A percentile compares a stretch with the other conserved stretches of the same genome.
Evolutionary conservation across 2,329 filamentous ascomycete species (phyloP).

Genomic region (Aciculosporium take): DNA sequence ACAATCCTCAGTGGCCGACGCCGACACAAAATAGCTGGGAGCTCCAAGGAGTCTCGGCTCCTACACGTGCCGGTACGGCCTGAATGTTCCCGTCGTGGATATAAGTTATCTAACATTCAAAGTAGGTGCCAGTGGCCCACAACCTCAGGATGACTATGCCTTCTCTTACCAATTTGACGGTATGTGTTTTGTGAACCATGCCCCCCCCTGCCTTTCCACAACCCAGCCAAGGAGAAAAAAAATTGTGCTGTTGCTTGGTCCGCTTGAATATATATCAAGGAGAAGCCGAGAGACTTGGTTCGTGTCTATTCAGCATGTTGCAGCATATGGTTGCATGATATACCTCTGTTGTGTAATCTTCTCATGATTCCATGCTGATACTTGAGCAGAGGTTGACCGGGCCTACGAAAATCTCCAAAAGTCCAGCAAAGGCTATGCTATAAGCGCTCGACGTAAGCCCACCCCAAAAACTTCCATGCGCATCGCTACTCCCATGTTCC

Average conservation of each 20-base stretch:
- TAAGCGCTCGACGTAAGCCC: constrained; percentile 58
- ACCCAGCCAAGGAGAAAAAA: background rate
- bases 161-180: constrained; percentile 84
- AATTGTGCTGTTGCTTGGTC: background rate
- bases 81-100: background rate
- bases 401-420: constrained; percentile 92
- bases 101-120: constrained; percentile 4
- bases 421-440: constrained; percentile 82
- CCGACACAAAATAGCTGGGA: constrained; percentile 29
- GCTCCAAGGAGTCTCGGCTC: constrained; percentile 27
- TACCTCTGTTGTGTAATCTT: background rate
- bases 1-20: constrained; percentile 27
- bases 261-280: background rate
- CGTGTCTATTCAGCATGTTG: background rate
- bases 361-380: constrained; percentile 1
- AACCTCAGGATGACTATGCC: constrained; percentile 62
- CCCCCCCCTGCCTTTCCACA: background rate
- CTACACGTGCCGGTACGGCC: constrained; percentile 25
- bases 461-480: constrained; percentile 7
- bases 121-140: constrained; percentile 60
- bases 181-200: constrained; percentile 32
- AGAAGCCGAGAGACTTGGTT: background rate
- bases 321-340: background rate
- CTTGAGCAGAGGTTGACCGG: constrained; percentile 70
- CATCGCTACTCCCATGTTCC: constrained; percentile 6